phyloP scores from a whole-genome alignment of 371 early-diverging fungal species.

The Globomyces sp. region DNA sequence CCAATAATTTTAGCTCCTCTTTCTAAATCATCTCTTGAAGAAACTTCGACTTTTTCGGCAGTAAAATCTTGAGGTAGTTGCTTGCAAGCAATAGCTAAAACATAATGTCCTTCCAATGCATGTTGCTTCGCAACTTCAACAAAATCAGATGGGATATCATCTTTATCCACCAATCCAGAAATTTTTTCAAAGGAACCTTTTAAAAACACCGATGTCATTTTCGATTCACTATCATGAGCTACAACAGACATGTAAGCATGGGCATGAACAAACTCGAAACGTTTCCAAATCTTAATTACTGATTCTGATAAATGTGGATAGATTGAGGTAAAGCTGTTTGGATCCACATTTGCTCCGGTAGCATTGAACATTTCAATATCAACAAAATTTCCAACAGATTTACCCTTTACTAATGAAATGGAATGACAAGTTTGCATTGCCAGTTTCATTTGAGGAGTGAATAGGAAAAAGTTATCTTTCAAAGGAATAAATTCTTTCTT shows the following conservation, averaged over 20 bases:
- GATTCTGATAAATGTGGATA: slow-evolving; percentile 38
- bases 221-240: slow-evolving; percentile 48
- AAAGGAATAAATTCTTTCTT: slow-evolving; percentile 34
- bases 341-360: slow-evolving; percentile 53
- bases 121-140: slow-evolving; percentile 52
- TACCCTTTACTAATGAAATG: slow-evolving; percentile 63
- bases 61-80: slow-evolving; percentile 45
- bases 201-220: slow-evolving; percentile 58
- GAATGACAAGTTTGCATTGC: slow-evolving; percentile 83
- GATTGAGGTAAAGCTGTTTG: background rate
- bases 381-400: slow-evolving; percentile 84
- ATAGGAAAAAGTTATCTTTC: slow-evolving; percentile 34
- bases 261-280: slow-evolving; percentile 85
- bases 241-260: slow-evolving; percentile 83
- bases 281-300: slow-evolving; percentile 53
- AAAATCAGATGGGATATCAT: slow-evolving; percentile 65
- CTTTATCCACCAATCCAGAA: slow-evolving; percentile 43
- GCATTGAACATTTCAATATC: slow-evolving; percentile 90
- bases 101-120: slow-evolving; percentile 73
- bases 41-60: slow-evolving; percentile 22
- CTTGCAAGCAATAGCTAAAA: slow-evolving; percentile 67
- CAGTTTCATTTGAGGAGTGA: slow-evolving; percentile 48
- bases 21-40: slow-evolving; percentile 65
- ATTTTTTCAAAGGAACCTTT: slow-evolving; percentile 76
- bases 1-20: slow-evolving; percentile 56